Conservation (phyloP, 495 filamentous ascomycete genomes). For the Xylaria scruposa region DNA sequence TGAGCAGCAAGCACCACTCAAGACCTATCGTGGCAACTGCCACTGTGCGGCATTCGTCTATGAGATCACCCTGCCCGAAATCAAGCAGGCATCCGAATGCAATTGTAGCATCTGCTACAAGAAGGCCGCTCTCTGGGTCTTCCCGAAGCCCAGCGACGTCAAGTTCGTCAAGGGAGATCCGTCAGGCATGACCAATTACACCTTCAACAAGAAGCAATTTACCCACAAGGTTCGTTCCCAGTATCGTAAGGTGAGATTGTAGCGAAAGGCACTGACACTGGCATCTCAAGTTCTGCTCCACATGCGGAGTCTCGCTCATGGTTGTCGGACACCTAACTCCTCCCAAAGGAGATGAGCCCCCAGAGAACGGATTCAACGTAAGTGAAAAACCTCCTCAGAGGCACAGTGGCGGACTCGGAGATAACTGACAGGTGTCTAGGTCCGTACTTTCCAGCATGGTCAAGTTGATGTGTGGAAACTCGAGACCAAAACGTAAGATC, state of each 20-base stretch:
- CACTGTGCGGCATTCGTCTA: slow-evolving; percentile 60
- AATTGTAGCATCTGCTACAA: slow-evolving; percentile 62
- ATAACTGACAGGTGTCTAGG: slow-evolving; percentile 29
- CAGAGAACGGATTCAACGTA: slow-evolving; percentile 37
- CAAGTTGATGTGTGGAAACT: slow-evolving; percentile 50
- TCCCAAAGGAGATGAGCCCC: slow-evolving; percentile 33
- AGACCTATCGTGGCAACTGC: slow-evolving; percentile 64
- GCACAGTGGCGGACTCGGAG: neutral
- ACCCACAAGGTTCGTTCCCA: slow-evolving; percentile 45
- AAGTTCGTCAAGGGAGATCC: slow-evolving; percentile 50
- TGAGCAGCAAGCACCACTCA: slow-evolving; percentile 33
- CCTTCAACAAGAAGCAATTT: slow-evolving; percentile 38
- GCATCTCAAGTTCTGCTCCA: slow-evolving; percentile 48
- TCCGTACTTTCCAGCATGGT: slow-evolving; percentile 38
- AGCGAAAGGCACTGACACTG: slow-evolving; percentile 20
- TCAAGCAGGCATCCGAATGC: slow-evolving; percentile 48
- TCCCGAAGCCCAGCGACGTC: slow-evolving; percentile 37
- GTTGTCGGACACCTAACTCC: slow-evolving; percentile 24
- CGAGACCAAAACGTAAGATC: slow-evolving; percentile 38
- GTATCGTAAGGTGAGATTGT: neutral
- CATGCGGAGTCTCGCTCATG: slow-evolving; percentile 47
- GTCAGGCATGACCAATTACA: slow-evolving; percentile 45
- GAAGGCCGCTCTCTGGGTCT: slow-evolving; percentile 50
- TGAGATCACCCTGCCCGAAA: slow-evolving; percentile 51
- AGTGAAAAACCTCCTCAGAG: neutral